phyloP scores from a whole-genome alignment of 768 basidiomycete genomes.

The Hygrophorus pudorinus region DNA sequence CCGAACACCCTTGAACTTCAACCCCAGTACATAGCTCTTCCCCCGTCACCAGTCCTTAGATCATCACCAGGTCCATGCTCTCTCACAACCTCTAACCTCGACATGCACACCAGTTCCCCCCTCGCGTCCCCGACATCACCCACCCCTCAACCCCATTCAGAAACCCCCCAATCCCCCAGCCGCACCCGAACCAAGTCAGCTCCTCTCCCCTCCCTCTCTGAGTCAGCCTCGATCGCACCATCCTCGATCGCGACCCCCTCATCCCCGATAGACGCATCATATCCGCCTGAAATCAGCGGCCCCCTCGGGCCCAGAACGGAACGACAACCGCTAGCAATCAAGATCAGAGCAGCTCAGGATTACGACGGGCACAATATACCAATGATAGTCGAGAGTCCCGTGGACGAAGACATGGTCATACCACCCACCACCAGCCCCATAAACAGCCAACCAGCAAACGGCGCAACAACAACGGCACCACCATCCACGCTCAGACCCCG shows the following conservation, averaged over 20 bases:
- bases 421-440: neutral
- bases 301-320: neutral
- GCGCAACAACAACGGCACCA: no score
- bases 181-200: conserved; percentile 3
- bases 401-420: conserved; percentile 3
- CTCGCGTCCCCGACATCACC: conserved; percentile 2
- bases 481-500: no score
- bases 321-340: neutral
- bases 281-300: neutral
- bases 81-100: conserved; percentile 7
- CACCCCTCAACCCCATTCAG: conserved; percentile 10
- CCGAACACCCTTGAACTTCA: no score
- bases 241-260: conserved; percentile 12
- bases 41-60: neutral
- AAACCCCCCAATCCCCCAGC: neutral
- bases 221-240: conserved; percentile 5
- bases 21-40: no score
- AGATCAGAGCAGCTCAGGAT: neutral
- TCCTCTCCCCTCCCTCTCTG: conserved; percentile 1
- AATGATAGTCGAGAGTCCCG: conserved; percentile 14
- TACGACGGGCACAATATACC: conserved; percentile 6
- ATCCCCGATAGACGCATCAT: neutral
- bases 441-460: neutral
- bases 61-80: conserved; percentile 6
- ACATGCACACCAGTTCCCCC: conserved; percentile 5